These are phyloP conservation scores for Schizochytrium sp. DNA, from an alignment of 108 stramenopile genomes.

Conservation along the genomic window DNA sequence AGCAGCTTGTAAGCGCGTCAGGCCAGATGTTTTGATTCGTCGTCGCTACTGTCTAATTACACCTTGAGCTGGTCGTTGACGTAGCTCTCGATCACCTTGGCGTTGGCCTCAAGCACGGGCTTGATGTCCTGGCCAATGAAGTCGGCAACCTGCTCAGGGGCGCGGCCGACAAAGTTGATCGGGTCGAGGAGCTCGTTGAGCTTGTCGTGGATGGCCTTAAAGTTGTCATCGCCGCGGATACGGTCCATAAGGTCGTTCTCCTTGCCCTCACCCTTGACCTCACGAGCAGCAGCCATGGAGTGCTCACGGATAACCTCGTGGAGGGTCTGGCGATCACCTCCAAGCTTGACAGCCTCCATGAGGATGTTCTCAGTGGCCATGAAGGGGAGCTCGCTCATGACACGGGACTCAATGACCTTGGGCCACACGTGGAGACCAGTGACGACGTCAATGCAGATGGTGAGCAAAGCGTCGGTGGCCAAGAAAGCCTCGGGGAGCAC, in stretches of 20 bases:
- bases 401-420: constrained; percentile 89
- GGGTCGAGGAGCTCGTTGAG: constrained; percentile 92
- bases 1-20: too few species aligned
- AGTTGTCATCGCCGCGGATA: constrained; percentile 87
- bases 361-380: constrained; percentile 99
- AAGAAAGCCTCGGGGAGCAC: constrained; percentile 97
- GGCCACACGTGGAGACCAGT: constrained; percentile 99
- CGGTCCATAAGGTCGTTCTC: constrained; percentile 96
- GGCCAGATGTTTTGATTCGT: background rate
- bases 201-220: constrained; percentile 88
- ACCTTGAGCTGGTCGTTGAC: constrained; percentile 93
- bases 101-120: constrained; percentile 86
- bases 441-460: constrained; percentile 88
- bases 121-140: constrained; percentile 89
- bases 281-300: constrained; percentile 96
- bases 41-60: constrained; percentile 60
- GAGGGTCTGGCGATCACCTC: constrained; percentile 95
- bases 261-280: constrained; percentile 97
- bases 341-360: constrained; percentile 98
- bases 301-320: constrained; percentile 97
- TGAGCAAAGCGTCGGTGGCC: constrained; percentile 92
- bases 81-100: constrained; percentile 80
- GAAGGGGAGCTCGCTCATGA: constrained; percentile 97
- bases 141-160: constrained; percentile 94
- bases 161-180: constrained; percentile 90